Percentiles rank a stretch among this genome's conserved stretches.
phyloP scores from a whole-genome alignment of 208 protist genomes.

The Trypanosoma boissoni region DNA sequence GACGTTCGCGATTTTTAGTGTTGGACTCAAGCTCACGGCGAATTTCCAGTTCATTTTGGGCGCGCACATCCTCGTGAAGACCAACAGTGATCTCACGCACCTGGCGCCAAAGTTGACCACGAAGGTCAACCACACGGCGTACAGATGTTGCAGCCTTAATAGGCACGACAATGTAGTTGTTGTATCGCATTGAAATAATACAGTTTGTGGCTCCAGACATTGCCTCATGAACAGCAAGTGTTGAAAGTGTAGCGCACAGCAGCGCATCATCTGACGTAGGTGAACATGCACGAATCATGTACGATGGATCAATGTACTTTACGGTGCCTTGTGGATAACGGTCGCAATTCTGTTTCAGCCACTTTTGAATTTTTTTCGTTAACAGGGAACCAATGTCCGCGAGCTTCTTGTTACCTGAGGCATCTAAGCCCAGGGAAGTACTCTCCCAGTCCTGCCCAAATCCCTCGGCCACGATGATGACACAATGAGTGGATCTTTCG shows the following conservation, averaged over 20 bases:
- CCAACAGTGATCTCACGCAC: constrained; percentile 88
- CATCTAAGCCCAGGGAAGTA: constrained; percentile 66
- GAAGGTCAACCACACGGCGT: constrained; percentile 75
- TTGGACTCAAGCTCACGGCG: constrained; percentile 77
- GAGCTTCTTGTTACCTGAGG: constrained; percentile 91
- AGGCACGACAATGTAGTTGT: constrained; percentile 90
- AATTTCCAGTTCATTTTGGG: constrained; percentile 53
- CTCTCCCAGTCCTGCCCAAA: constrained; percentile 88
- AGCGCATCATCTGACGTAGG: constrained; percentile 88
- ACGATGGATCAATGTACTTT: constrained; percentile 97
- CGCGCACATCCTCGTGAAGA: constrained; percentile 59
- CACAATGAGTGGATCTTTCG: constrained; percentile 65
- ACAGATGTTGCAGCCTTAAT: constrained; percentile 87
- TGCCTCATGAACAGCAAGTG: constrained; percentile 89
- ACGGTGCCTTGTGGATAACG: constrained; percentile 72
- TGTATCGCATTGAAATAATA: constrained; percentile 87
- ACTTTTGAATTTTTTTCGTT: constrained; percentile 78
- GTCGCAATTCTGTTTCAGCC: constrained; percentile 66
- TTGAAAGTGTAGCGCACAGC: constrained; percentile 83
- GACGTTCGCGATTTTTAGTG: constrained; percentile 51
- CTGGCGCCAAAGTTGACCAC: constrained; percentile 82
- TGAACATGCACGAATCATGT: constrained; percentile 94
- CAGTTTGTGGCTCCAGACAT: constrained; percentile 87
- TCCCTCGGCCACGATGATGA: constrained; percentile 95
- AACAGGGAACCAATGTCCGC: constrained; percentile 91